Conservation (phyloP, 108 stramenopile species). For the Schizochytrium sp. region DNA sequence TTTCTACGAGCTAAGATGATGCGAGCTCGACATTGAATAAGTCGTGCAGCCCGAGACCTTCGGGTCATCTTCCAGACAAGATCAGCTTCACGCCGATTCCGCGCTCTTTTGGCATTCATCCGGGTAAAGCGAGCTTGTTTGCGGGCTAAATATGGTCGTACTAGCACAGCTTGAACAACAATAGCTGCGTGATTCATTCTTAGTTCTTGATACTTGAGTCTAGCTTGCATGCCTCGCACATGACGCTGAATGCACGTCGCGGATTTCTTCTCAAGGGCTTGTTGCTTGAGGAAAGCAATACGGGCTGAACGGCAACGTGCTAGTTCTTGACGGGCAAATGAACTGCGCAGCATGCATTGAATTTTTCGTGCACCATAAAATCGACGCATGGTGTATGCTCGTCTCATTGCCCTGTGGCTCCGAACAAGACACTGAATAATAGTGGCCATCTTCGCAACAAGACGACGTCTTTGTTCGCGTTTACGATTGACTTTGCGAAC, state of each 20-base stretch:
- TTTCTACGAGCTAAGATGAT: background rate
- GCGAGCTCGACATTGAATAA: background rate
- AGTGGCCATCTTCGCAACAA: background rate
- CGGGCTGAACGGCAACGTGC: background rate
- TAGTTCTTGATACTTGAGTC: background rate
- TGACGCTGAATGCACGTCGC: background rate
- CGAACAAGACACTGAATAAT: background rate
- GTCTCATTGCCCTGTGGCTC: background rate
- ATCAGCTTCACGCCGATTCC: background rate
- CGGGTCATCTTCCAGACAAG: background rate
- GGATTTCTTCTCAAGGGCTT: background rate
- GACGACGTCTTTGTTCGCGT: constrained; percentile 6
- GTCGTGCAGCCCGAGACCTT: background rate
- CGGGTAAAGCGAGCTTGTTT: background rate
- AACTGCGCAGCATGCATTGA: constrained; percentile 8
- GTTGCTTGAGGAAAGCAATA: background rate
- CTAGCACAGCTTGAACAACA: background rate
- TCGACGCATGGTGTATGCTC: background rate
- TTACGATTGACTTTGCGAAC: constrained; percentile 30
- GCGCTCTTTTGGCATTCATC: background rate
- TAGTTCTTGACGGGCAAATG: background rate
- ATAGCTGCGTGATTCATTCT: background rate
- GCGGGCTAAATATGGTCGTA: background rate
- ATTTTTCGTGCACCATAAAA: background rate
- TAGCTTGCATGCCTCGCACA: background rate